A percentile compares a stretch with the other conserved stretches of the same genome.
Conservation (phyloP, 192 early-diverging fungal species). For the Entrophospora sp. region DNA sequence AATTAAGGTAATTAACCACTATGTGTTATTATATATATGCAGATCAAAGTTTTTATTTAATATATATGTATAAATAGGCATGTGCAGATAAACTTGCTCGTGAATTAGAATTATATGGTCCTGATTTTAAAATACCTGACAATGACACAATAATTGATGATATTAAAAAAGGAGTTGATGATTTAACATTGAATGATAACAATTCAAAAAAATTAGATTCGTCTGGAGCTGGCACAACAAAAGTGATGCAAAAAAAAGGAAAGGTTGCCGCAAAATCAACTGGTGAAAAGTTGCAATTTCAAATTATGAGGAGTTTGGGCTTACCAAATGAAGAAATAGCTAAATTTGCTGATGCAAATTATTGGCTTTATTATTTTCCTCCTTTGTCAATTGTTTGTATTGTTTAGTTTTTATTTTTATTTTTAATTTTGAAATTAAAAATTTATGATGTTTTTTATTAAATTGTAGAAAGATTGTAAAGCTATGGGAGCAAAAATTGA, state of each 20-base stretch:
- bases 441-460: background rate
- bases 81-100: constrained; percentile 80
- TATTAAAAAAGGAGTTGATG: background rate
- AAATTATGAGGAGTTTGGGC: constrained; percentile 88
- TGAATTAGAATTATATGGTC: constrained; percentile 78
- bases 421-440: background rate
- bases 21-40: background rate
- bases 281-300: constrained; percentile 86
- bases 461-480: constrained; percentile 56
- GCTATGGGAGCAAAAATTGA: constrained; percentile 77
- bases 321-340: constrained; percentile 83
- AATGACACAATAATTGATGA: too few relatives aligned
- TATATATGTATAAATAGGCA: constrained; percentile 40
- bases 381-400: constrained; percentile 60
- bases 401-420: constrained; percentile 9
- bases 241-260: constrained; percentile 66
- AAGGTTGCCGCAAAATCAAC: constrained; percentile 86
- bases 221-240: constrained; percentile 41
- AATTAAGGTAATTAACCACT: constrained; percentile 66
- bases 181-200: background rate
- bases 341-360: constrained; percentile 78
- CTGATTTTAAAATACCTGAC: constrained; percentile 47
- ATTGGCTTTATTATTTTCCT: constrained; percentile 96
- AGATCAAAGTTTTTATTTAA: background rate
- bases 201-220: background rate